These are phyloP conservation scores for Chlorophyllum brunneum DNA, from an alignment of 768 basidiomycete species.

Conservation along the genomic window DNA sequence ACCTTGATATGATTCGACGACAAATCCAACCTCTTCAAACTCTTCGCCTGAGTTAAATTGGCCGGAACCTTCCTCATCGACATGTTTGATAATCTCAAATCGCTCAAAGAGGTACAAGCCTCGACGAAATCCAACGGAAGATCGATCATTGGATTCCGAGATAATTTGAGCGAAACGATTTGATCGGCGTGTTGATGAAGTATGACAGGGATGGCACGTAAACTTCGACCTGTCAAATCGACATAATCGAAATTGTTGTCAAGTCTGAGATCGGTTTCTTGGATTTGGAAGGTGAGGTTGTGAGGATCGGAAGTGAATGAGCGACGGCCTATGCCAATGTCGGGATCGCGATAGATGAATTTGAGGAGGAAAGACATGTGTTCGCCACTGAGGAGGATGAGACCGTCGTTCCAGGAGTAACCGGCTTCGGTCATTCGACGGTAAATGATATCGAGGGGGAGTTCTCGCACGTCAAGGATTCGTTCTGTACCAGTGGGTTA, in stretches of 20 bases:
- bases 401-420: conserved; percentile 75
- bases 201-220: conserved; percentile 85
- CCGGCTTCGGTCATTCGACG: conserved; percentile 86
- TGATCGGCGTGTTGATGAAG: conserved; percentile 81
- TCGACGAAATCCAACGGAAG: conserved; percentile 96
- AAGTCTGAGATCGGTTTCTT: conserved; percentile 65
- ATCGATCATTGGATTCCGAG: conserved; percentile 93
- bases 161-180: conserved; percentile 83
- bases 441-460: conserved; percentile 80
- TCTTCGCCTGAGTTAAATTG: conserved; percentile 69
- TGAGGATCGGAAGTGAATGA: neutral
- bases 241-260: conserved; percentile 69
- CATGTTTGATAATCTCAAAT: conserved; percentile 86
- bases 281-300: conserved; percentile 30
- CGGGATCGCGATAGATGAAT: conserved; percentile 83
- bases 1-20: conserved; percentile 91
- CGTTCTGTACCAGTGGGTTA: conserved; percentile 54
- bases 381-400: conserved; percentile 72
- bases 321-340: conserved; percentile 56
- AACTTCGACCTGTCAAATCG: conserved; percentile 75
- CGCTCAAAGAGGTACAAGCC: conserved; percentile 75
- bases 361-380: conserved; percentile 83
- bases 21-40: conserved; percentile 78
- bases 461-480: conserved; percentile 73
- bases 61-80: conserved; percentile 92